Conservation (phyloP, 345 rosid genomes). For the Salix dunnii region DNA sequence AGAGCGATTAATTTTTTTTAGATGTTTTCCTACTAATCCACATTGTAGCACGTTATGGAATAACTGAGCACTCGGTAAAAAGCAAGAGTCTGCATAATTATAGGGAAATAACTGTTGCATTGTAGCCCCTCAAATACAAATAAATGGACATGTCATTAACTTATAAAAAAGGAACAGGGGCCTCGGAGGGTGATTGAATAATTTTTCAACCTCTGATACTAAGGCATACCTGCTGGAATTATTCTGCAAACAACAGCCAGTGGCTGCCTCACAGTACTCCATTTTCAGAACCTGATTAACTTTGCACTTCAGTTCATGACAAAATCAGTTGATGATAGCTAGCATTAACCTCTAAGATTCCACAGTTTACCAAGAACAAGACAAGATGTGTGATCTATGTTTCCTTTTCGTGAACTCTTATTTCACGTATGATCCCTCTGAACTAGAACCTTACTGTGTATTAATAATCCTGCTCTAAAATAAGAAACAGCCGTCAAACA, state of each 20-base stretch:
- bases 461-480: not conserved
- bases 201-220: not conserved
- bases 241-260: not conserved
- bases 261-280: not conserved
- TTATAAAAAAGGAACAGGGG: not conserved
- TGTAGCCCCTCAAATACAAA: not conserved
- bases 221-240: slow-evolving; percentile 5
- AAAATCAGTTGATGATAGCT: not conserved
- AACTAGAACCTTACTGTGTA: not conserved
- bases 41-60: no score
- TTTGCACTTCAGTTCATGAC: not conserved
- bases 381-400: not conserved
- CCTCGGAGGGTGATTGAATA: not conserved
- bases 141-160: not conserved
- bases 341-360: not conserved
- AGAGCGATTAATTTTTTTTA: no score
- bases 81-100: not conserved
- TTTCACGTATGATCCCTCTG: not conserved
- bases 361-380: not conserved
- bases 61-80: no score
- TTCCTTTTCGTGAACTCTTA: not conserved
- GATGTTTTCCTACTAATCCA: no score
- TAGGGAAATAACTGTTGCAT: not conserved
- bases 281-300: not conserved
- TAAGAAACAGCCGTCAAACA: not conserved